Evolutionary conservation across 257 asterid species (phyloP).

Genomic region (Coffea eugenioides): DNA sequence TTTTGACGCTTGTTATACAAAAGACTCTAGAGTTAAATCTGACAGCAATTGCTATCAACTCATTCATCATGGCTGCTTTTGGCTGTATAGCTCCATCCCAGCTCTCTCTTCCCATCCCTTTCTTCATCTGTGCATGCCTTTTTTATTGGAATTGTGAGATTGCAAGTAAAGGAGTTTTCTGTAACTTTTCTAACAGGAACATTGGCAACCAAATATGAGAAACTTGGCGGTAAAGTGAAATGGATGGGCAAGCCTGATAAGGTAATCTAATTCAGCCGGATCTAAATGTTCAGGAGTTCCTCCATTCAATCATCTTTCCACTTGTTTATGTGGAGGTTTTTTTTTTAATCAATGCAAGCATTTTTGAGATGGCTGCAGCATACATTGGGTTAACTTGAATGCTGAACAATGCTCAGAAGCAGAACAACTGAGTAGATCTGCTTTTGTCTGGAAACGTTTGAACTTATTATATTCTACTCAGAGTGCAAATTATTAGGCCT

Average conservation of each 20-base stretch:
- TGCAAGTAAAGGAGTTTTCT: not conserved
- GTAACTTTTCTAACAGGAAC: conserved; percentile 50
- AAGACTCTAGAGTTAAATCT: not conserved
- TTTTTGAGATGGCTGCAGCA: not conserved
- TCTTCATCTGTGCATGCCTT: not conserved
- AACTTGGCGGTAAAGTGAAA: conserved; percentile 95
- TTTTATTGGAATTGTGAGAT: not conserved
- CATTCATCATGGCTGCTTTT: not conserved
- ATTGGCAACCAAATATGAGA: conserved; percentile 76
- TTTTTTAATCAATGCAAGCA: too few relatives aligned
- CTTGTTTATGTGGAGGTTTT: not conserved
- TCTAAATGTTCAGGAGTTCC: too few relatives aligned
- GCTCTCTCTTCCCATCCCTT: not conserved
- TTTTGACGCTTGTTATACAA: too few relatives aligned
- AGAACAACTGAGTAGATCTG: not conserved
- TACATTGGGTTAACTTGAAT: not conserved
- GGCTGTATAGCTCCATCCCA: not conserved
- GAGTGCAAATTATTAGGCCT: not conserved
- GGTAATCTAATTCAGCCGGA: conserved; percentile 38
- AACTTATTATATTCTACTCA: not conserved
- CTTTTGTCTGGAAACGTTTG: not conserved
- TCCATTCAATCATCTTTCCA: not conserved
- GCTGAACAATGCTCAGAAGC: not conserved
- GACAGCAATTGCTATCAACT: not conserved
- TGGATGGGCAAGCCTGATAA: conserved; percentile 99